Percentiles rank a stretch among this genome's conserved stretches.
Conservation (phyloP, 2,329 filamentous ascomycete genomes). For the Lachnellula cervina region DNA sequence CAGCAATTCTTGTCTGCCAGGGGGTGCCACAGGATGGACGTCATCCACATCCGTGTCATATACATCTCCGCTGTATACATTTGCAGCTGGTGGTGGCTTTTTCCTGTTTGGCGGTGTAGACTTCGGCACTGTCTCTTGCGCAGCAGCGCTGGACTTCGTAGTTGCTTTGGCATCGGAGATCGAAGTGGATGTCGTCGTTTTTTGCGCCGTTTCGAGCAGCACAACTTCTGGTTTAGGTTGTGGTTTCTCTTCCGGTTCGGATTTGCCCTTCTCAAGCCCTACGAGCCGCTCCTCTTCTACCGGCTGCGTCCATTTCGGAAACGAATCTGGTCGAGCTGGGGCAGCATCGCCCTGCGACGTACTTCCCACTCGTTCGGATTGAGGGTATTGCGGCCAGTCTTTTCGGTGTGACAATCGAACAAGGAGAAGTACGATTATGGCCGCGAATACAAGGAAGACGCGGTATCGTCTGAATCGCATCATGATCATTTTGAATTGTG, state of each 20-base stretch:
- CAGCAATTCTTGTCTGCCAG: slow-evolving; percentile 25
- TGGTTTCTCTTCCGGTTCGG: too few species aligned
- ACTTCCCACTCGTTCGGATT: neutral
- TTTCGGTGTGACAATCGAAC: slow-evolving; percentile 45
- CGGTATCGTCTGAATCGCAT: slow-evolving; percentile 57
- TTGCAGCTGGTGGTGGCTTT: slow-evolving; percentile 12
- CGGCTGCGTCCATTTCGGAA: neutral
- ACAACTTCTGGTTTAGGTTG: too few species aligned
- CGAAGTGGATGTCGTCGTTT: neutral
- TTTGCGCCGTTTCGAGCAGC: neutral
- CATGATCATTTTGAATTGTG: slow-evolving; percentile 37
- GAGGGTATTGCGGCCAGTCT: slow-evolving; percentile 26
- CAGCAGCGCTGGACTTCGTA: slow-evolving; percentile 1
- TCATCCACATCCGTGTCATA: slow-evolving; percentile 12
- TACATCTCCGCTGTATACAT: slow-evolving; percentile 6
- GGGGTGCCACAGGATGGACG: slow-evolving; percentile 26
- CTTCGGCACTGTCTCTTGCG: slow-evolving; percentile 16
- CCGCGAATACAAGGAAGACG: slow-evolving; percentile 39
- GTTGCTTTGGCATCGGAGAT: neutral
- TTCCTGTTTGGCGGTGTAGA: slow-evolving; percentile 25
- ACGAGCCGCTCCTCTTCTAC: neutral
- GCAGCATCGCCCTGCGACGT: neutral
- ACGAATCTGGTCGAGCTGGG: neutral
- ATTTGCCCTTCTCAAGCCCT: neutral
- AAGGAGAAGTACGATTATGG: slow-evolving; percentile 50